Conservation (phyloP, 208 protist genomes). For the Trypanosoma platydactyli region DNA sequence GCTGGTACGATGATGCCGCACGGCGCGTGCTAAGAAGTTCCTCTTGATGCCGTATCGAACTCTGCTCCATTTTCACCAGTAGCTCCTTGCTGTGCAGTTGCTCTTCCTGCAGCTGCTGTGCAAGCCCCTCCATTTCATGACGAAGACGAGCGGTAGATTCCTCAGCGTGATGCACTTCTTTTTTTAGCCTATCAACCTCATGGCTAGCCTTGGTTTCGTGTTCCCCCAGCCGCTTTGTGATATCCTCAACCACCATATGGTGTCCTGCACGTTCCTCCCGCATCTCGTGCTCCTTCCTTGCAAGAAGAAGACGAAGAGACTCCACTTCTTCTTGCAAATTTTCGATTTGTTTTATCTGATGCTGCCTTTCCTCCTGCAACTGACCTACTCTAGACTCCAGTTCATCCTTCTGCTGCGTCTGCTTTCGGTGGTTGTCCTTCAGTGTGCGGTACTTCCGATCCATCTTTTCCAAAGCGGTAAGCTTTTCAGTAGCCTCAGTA, state of each 20-base stretch:
- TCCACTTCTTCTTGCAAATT: constrained; percentile 32
- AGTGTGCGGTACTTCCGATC: constrained; percentile 74
- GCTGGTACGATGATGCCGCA: constrained; percentile 41
- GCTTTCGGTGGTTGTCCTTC: constrained; percentile 41
- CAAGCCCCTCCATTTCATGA: constrained; percentile 49
- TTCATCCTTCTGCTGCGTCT: constrained; percentile 22
- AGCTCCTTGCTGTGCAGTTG: constrained; percentile 47
- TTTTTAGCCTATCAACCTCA: constrained; percentile 35
- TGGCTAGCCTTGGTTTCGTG: constrained; percentile 30
- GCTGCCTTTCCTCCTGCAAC: constrained; percentile 35
- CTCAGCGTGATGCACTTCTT: constrained; percentile 51
- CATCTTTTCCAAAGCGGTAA: constrained; percentile 58
- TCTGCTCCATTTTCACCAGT: constrained; percentile 44
- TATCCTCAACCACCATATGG: constrained; percentile 38
- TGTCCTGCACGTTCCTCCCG: constrained; percentile 34
- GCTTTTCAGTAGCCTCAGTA: constrained; percentile 54
- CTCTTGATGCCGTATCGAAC: constrained; percentile 46
- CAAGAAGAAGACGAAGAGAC: constrained; percentile 36
- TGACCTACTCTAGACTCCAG: neutral
- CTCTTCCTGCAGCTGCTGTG: constrained; percentile 54
- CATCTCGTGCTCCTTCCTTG: constrained; percentile 39
- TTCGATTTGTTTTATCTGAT: constrained; percentile 19
- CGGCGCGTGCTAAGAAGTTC: constrained; percentile 47
- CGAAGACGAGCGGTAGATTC: constrained; percentile 57
- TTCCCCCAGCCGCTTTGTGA: constrained; percentile 46